phyloP scores from a whole-genome alignment of 768 basidiomycete species.

The Mycena maculata region DNA sequence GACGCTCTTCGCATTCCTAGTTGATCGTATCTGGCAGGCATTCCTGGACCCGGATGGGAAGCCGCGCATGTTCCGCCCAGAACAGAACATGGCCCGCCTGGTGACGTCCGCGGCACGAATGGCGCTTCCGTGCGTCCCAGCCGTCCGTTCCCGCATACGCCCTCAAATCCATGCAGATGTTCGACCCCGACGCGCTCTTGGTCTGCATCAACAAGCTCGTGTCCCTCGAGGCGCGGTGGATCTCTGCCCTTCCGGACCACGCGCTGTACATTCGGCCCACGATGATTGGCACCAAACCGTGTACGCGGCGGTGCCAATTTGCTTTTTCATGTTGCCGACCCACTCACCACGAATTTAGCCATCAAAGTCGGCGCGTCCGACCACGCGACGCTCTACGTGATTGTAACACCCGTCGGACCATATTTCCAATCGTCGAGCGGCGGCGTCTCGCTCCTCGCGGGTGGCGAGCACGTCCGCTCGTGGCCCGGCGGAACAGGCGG shows the following conservation, averaged over 20 bases:
- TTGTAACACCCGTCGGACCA: slow-evolving; percentile 78
- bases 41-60: slow-evolving; percentile 79
- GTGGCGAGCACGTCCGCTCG: slow-evolving; percentile 53
- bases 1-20: not conserved
- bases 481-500: slow-evolving; percentile 80
- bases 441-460: slow-evolving; percentile 58
- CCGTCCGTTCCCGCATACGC: slow-evolving; percentile 4
- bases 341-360: slow-evolving; percentile 46
- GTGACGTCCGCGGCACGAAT: slow-evolving; percentile 74
- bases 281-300: slow-evolving; percentile 65
- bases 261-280: slow-evolving; percentile 91
- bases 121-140: slow-evolving; percentile 71
- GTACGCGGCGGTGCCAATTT: too few relatives aligned
- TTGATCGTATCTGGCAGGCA: slow-evolving; percentile 54
- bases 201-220: slow-evolving; percentile 83
- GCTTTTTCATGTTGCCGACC: too few relatives aligned
- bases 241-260: slow-evolving; percentile 77
- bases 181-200: slow-evolving; percentile 75
- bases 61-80: slow-evolving; percentile 83
- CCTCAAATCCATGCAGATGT: slow-evolving; percentile 63
- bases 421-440: slow-evolving; percentile 65
- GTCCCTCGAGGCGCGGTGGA: slow-evolving; percentile 82
- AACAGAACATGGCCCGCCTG: slow-evolving; percentile 88
- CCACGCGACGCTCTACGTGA: slow-evolving; percentile 79
- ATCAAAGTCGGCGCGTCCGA: slow-evolving; percentile 78